phyloP scores from a whole-genome alignment of 331 rosid species.

The Quercus tomentella region DNA sequence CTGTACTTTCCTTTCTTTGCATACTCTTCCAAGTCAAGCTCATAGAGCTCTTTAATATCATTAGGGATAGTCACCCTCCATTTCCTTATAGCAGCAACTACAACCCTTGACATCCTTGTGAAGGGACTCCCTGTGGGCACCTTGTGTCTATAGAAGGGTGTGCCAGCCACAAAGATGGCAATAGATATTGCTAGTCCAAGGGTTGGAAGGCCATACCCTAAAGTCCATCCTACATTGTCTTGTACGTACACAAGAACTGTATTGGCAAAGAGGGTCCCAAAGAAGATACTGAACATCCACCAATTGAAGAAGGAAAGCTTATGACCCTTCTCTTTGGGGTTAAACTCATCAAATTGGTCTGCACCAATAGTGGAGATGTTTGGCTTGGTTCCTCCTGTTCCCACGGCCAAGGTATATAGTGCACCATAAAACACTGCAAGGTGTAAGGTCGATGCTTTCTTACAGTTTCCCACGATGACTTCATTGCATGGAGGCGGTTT shows the following conservation, averaged over 20 bases:
- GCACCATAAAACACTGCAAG: conserved; percentile 48
- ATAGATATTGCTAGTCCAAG: conserved; percentile 41
- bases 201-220: conserved; percentile 55
- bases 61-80: conserved; percentile 31
- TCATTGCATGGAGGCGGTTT: conserved; percentile 65
- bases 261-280: conserved; percentile 45
- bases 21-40: conserved; percentile 33
- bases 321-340: conserved; percentile 38
- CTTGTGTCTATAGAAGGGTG: conserved; percentile 45
- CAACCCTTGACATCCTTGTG: conserved; percentile 44
- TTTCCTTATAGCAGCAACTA: conserved; percentile 37
- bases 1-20: conserved; percentile 27
- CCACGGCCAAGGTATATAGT: conserved; percentile 44
- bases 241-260: conserved; percentile 44
- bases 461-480: conserved; percentile 25
- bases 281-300: conserved; percentile 59
- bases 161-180: conserved; percentile 33
- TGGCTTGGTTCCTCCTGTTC: conserved; percentile 51
- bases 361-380: conserved; percentile 57
- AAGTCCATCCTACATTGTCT: conserved; percentile 50
- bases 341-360: conserved; percentile 48
- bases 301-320: conserved; percentile 58
- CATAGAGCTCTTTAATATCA: conserved; percentile 39
- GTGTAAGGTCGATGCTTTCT: conserved; percentile 42
- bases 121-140: conserved; percentile 45